Evolutionary conservation across 768 basidiomycete genomes (phyloP).

Genomic region (Tephrocybe sp.): DNA sequence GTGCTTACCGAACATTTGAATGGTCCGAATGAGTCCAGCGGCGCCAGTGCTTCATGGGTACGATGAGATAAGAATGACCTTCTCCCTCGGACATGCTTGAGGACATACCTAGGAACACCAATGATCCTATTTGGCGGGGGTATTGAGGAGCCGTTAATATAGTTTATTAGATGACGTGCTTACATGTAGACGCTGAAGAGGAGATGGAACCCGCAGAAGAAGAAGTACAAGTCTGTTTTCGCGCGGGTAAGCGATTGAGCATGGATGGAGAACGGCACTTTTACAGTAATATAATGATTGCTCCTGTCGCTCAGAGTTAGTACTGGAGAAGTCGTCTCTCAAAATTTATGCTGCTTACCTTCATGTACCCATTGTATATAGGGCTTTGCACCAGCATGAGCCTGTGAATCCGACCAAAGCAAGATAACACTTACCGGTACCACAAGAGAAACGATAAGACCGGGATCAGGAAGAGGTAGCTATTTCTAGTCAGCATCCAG

Average conservation of each 20-base stretch:
- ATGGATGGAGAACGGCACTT: slow-evolving; percentile 30
- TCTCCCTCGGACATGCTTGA: slow-evolving; percentile 35
- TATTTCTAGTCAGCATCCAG: slow-evolving; percentile 32
- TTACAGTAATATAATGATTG: slow-evolving; percentile 92
- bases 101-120: slow-evolving; percentile 78
- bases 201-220: slow-evolving; percentile 95
- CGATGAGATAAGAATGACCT: slow-evolving; percentile 21
- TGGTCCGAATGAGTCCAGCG: slow-evolving; percentile 92
- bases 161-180: slow-evolving; percentile 28
- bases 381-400: slow-evolving; percentile 50
- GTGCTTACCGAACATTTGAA: slow-evolving; percentile 71
- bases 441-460: slow-evolving; percentile 86
- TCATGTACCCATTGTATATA: slow-evolving; percentile 97
- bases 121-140: slow-evolving; percentile 68
- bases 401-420: slow-evolving; percentile 9
- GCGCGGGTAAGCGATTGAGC: slow-evolving; percentile 27
- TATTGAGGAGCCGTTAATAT: slow-evolving; percentile 27
- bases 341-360: slow-evolving; percentile 49
- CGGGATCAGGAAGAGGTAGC: slow-evolving; percentile 80
- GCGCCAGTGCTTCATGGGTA: slow-evolving; percentile 77
- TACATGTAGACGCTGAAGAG: slow-evolving; percentile 92
- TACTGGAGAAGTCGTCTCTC: slow-evolving; percentile 13
- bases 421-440: slow-evolving; percentile 71
- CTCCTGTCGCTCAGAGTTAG: slow-evolving; percentile 53
- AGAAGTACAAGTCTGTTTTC: slow-evolving; percentile 86